Evolutionary conservation across 495 filamentous ascomycete genomes (phyloP).

Genomic region (Neurospora sp.): DNA sequence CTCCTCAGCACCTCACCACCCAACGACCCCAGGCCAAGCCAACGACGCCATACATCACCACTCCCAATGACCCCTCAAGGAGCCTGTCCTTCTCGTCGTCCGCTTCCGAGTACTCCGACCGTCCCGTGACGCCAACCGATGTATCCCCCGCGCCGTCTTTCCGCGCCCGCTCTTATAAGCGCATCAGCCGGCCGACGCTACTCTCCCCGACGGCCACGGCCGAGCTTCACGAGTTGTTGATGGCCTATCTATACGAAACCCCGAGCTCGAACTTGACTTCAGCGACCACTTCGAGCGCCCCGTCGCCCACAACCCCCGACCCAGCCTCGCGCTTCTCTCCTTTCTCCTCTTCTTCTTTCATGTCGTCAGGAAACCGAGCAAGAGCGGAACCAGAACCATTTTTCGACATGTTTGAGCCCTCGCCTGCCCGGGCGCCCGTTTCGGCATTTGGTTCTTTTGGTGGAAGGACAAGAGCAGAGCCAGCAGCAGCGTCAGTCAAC

Average conservation of each 20-base stretch:
- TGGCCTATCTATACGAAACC: conserved; percentile 18
- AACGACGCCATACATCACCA: conserved; percentile 1
- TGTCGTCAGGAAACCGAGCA: neutral
- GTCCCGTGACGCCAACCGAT: conserved; percentile 10
- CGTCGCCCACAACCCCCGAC: conserved; percentile 20
- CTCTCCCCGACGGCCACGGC: conserved; percentile 23
- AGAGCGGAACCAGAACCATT: conserved; percentile 15
- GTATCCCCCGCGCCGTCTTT: neutral
- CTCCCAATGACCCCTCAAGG: neutral
- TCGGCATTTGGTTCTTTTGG: conserved; percentile 4
- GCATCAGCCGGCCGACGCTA: conserved; percentile 25
- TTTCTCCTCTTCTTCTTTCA: conserved; percentile 7
- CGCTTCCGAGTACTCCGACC: conserved; percentile 7
- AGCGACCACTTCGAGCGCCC: conserved; percentile 13
- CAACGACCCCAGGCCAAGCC: neutral
- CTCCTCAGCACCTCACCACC: neutral
- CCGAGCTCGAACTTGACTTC: conserved; percentile 7
- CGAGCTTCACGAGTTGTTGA: conserved; percentile 23
- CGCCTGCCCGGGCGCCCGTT: conserved; percentile 13
- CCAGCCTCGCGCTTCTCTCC: conserved; percentile 14
- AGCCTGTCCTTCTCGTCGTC: conserved; percentile 9
- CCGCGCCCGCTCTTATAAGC: conserved; percentile 21
- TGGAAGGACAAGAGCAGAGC: conserved; percentile 6
- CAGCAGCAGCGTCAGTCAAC: conserved; percentile 9
- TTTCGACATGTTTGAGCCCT: conserved; percentile 28